Conservation (phyloP, 345 rosid genomes). For the Arabidopsis thaliana region DNA sequence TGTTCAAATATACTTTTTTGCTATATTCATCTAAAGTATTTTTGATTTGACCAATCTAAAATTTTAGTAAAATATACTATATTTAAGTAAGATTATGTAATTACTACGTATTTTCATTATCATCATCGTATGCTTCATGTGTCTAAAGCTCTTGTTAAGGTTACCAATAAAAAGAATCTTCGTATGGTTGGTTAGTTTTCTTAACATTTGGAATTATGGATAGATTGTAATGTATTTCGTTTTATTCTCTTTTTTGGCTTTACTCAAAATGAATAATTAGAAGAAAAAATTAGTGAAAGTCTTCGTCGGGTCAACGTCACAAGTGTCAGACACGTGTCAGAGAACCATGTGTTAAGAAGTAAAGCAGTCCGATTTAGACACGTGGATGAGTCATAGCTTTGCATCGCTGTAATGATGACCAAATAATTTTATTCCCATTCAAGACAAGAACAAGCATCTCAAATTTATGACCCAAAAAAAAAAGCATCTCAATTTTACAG, state of each 20-base stretch:
- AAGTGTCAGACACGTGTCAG: conserved; percentile 34
- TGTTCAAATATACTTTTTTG: neutral
- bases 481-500: conserved; percentile 28
- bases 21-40: neutral
- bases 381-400: conserved; percentile 10
- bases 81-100: neutral
- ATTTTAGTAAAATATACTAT: neutral
- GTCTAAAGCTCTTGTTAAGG: neutral
- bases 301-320: conserved; percentile 39
- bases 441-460: conserved; percentile 1
- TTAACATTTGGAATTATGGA: conserved; percentile 24
- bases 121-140: neutral
- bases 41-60: neutral
- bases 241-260: conserved; percentile 30
- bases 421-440: conserved; percentile 45
- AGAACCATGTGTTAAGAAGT: conserved; percentile 29
- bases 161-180: neutral
- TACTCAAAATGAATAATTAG: conserved; percentile 9
- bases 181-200: neutral
- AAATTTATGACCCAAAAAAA: neutral
- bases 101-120: neutral
- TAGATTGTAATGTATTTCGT: conserved; percentile 8
- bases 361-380: conserved; percentile 9
- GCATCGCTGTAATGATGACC: conserved; percentile 47
- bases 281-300: conserved; percentile 16